These are phyloP conservation scores for Pleurotus ostreatus DNA, from an alignment of 768 basidiomycete species.

Conservation along the genomic window DNA sequence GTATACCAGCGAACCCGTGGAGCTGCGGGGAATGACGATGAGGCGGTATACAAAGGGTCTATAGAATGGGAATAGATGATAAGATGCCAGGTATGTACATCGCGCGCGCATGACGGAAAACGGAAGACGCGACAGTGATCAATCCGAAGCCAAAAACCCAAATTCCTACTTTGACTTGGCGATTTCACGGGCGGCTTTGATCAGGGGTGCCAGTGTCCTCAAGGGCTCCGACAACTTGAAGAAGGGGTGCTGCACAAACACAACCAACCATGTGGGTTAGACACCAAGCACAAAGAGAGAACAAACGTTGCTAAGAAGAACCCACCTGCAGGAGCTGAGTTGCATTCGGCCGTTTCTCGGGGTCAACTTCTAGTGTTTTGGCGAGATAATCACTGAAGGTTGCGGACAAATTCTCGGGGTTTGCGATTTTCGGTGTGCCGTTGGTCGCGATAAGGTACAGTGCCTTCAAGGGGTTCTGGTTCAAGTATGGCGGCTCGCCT, in stretches of 20 bases:
- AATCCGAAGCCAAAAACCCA: no score
- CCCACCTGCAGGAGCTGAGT: slow-evolving; percentile 73
- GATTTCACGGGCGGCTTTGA: slow-evolving; percentile 89
- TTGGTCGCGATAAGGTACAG: slow-evolving; percentile 98
- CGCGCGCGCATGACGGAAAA: no score
- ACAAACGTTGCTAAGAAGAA: slow-evolving; percentile 8
- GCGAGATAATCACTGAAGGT: slow-evolving; percentile 89
- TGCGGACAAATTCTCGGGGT: slow-evolving; percentile 68
- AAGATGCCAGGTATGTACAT: not conserved
- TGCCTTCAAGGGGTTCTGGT: slow-evolving; percentile 95
- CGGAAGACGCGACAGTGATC: no score
- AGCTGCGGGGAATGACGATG: not conserved
- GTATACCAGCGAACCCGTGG: slow-evolving; percentile 6
- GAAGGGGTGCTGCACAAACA: slow-evolving; percentile 66
- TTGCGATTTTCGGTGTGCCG: slow-evolving; percentile 93
- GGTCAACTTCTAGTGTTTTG: slow-evolving; percentile 89
- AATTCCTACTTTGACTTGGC: slow-evolving; percentile 52
- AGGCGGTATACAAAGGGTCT: not conserved
- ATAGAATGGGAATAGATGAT: slow-evolving; percentile 3
- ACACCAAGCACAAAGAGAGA: slow-evolving; percentile 2
- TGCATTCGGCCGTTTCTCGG: slow-evolving; percentile 89
- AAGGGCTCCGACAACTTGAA: slow-evolving; percentile 86
- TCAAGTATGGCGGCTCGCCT: slow-evolving; percentile 93
- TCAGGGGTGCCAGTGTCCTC: slow-evolving; percentile 80
- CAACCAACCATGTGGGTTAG: not conserved